Base-by-base conservation (phyloP, 352 stramenopile genomes). In the Globisporangium polare region DNA sequence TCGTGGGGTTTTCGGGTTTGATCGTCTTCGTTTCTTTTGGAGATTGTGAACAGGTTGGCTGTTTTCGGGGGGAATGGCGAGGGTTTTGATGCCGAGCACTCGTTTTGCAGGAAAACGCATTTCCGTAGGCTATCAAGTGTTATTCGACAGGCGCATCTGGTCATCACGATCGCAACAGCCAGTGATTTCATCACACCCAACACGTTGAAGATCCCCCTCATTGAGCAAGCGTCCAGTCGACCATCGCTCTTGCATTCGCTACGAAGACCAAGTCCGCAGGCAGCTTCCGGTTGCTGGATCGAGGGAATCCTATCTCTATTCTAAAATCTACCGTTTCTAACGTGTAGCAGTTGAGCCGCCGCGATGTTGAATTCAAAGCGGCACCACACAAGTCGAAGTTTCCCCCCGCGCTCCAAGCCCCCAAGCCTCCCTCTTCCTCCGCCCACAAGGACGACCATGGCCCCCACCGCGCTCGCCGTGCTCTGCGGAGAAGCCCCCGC, bases 381-480 rank as follows among this genome's bases (percentile, higher is more conserved):
- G 42, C 60, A 52, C 60, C 58, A 59, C 49, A 42, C 58, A 57
- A 65, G 59, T 58, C 50, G 59, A 58, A 65, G 59, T 58, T 50
- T 41, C 47, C 17, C 58, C 24, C 39, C 41, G 17, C 15, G 8
- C n/a, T 15, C 13, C 55, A 27, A 42, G 9, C 41, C 37, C 43
- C 26, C 42, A 39, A 22, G 13, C 42, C n/a, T n/a, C 39, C 33
- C n/a, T 7, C 43, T 1, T 17, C 41, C 31, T 7, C 17, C 33
- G 12, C 17, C 52, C 42, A 37, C 15, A 31, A 31, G 29, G 53
- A 57, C 50, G 33, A 46, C 57, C 53, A 79, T 79, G 72, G 66
- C 58, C 29, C 65, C 68, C 45, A 70, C 76, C 61, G 74, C 78
- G 55, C 73, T 92, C 66, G 83, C 80, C 53, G 80, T 92, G 78